Evolutionary conservation across 2,329 filamentous ascomycete genomes (phyloP).

Genomic region (Ascochyta rabiei): DNA sequence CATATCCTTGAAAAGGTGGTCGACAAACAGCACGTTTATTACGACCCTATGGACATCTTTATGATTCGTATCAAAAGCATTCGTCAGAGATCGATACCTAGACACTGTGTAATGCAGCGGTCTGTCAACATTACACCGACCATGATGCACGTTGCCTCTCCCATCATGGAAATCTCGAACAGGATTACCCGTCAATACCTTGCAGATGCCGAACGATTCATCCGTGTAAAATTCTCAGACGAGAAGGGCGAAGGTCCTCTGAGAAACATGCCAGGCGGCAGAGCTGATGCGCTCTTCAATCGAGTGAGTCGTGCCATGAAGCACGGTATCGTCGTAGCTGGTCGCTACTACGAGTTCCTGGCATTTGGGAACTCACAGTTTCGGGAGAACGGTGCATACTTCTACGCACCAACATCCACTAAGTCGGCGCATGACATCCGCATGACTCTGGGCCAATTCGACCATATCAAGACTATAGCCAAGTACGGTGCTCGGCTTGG

Average conservation of each 20-base stretch:
- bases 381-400: constrained; percentile 88
- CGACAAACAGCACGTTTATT: constrained; percentile 66
- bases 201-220: constrained; percentile 75
- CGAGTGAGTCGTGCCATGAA: constrained; percentile 73
- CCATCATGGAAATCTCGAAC: constrained; percentile 85
- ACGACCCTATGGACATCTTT: constrained; percentile 77
- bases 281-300: constrained; percentile 67
- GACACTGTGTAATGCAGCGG: constrained; percentile 75
- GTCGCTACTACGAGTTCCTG: constrained; percentile 83
- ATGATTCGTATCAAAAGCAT: constrained; percentile 48
- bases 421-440: constrained; percentile 79
- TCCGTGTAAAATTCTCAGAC: constrained; percentile 88
- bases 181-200: constrained; percentile 78
- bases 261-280: constrained; percentile 36
- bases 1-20: constrained; percentile 76
- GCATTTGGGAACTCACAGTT: constrained; percentile 97
- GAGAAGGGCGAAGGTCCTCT: constrained; percentile 64
- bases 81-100: constrained; percentile 59
- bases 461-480: constrained; percentile 79
- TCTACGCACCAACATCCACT: constrained; percentile 76
- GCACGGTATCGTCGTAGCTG: constrained; percentile 82
- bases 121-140: constrained; percentile 85
- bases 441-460: constrained; percentile 84
- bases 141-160: constrained; percentile 77
- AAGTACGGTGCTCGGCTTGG: constrained; percentile 89